Percentiles rank a stretch among this genome's conserved stretches.
Evolutionary conservation across 345 rosid genomes (phyloP).

Genomic region (Eucalyptus guilfoylei): DNA sequence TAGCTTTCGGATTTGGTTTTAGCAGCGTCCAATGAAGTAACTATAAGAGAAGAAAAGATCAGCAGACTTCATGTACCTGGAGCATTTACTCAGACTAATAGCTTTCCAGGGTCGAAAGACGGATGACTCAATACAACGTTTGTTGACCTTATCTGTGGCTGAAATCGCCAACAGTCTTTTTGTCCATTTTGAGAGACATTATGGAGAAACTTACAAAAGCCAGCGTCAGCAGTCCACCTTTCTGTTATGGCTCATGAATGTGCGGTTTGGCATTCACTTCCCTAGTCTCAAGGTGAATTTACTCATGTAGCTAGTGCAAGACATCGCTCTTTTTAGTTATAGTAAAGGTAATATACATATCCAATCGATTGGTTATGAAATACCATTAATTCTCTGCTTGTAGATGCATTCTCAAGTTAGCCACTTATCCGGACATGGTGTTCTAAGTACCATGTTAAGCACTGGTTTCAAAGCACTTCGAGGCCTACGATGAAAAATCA

Average conservation of each 20-base stretch:
- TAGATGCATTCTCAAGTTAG: background rate
- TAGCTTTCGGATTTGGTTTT: background rate
- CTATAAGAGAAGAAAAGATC: background rate
- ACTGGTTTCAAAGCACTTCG: background rate
- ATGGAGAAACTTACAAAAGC: background rate
- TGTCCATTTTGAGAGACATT: background rate
- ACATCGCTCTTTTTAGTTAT: background rate
- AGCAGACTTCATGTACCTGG: background rate
- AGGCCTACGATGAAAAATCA: background rate
- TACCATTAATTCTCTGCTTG: background rate
- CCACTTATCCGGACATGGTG: background rate
- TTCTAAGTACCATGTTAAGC: background rate
- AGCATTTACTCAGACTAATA: background rate
- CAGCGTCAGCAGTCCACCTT: background rate
- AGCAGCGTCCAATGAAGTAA: background rate
- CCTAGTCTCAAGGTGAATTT: background rate
- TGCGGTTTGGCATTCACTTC: background rate
- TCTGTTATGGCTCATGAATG: background rate
- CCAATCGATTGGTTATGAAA: background rate
- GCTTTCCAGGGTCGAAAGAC: background rate
- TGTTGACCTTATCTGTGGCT: background rate
- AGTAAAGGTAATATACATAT: background rate
- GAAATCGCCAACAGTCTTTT: background rate
- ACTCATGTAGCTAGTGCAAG: background rate
- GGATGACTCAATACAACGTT: background rate